phyloP scores from a whole-genome alignment of 2,329 filamentous ascomycete species.

The Fusarium sp. region DNA sequence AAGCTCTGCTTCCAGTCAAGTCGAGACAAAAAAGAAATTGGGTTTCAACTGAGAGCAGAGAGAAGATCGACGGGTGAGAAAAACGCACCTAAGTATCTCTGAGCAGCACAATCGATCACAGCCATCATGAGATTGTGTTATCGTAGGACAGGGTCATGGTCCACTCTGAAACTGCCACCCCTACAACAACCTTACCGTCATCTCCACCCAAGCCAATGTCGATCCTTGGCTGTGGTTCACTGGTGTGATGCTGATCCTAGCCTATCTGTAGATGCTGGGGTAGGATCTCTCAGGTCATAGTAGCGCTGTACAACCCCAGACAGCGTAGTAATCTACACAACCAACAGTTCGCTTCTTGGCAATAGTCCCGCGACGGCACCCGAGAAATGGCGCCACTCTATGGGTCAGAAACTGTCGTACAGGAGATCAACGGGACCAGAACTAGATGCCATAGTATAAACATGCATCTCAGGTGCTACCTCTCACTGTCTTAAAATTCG shows the following conservation, averaged over 20 bases:
- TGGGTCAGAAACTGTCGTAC: neutral
- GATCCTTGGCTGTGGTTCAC: neutral
- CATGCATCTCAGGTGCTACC: neutral
- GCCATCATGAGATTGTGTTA: too few species aligned
- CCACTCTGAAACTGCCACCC: too few species aligned
- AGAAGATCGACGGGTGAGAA: neutral
- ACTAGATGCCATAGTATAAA: conserved; percentile 10
- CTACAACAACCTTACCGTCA: neutral
- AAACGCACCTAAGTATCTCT: neutral
- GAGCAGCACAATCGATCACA: neutral
- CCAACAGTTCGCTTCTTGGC: neutral
- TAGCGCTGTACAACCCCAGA: neutral
- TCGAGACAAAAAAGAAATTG: neutral
- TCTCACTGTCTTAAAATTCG: neutral
- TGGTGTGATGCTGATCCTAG: neutral
- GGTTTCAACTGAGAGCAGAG: neutral
- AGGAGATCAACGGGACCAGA: too few species aligned
- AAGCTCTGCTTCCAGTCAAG: neutral
- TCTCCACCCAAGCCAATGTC: neutral
- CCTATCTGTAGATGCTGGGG: too few species aligned
- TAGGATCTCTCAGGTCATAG: neutral
- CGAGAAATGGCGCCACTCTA: neutral
- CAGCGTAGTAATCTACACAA: neutral
- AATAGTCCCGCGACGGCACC: too few species aligned
- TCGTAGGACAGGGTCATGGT: too few species aligned